Evolutionary conservation across 345 rosid species (phyloP).

Genomic region (Firmiana major): DNA sequence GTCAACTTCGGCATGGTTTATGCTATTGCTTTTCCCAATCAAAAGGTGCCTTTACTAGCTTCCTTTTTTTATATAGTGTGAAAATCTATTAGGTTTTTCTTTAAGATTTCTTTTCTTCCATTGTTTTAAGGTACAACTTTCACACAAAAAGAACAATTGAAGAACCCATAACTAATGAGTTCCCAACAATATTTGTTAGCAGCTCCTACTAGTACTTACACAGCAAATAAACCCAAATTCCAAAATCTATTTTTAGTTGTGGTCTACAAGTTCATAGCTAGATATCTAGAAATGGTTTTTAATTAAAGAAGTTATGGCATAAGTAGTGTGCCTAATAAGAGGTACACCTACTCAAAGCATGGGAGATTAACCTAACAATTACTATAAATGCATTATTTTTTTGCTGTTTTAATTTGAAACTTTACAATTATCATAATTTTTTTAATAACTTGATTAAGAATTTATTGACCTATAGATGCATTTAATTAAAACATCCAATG

Average conservation of each 20-base stretch:
- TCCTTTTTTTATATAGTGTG: slow-evolving; percentile 18
- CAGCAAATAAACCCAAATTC: neutral
- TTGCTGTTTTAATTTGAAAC: no score
- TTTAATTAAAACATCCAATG: neutral
- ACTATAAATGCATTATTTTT: no score
- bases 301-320: neutral
- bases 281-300: neutral
- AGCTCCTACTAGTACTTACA: neutral
- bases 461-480: no score
- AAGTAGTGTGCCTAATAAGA: slow-evolving; percentile 1
- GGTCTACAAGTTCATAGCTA: neutral
- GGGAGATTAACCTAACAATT: neutral
- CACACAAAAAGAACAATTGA: neutral
- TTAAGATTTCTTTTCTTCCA: neutral
- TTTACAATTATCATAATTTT: no score
- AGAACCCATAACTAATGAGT: neutral
- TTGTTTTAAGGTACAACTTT: neutral
- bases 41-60: slow-evolving; percentile 34
- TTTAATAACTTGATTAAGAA: no score
- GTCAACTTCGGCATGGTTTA: slow-evolving; percentile 50
- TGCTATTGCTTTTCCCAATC: slow-evolving; percentile 32
- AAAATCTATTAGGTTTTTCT: neutral
- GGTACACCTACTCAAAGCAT: neutral
- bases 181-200: neutral
- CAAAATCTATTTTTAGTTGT: neutral